Evolutionary conservation across 2,329 filamentous ascomycete species (phyloP).

Genomic region (Beauveria asiatica): DNA sequence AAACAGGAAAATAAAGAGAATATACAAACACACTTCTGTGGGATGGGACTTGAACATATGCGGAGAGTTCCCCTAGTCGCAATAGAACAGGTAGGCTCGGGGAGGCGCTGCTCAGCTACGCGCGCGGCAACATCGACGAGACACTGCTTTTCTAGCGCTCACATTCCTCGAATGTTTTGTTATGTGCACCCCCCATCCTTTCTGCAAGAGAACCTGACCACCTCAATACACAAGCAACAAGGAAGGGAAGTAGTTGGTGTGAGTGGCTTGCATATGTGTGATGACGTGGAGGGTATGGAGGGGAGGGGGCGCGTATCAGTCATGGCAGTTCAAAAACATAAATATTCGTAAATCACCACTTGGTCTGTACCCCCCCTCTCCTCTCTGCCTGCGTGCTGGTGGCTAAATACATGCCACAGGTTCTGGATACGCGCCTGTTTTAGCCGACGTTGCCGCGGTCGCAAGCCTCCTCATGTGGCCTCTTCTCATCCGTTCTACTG

Average conservation of each 20-base stretch:
- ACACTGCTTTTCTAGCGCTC: neutral
- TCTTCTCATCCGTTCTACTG: neutral
- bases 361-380: neutral
- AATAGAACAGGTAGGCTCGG: no score
- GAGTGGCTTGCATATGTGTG: neutral
- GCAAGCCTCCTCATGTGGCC: neutral
- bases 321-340: no score
- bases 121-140: neutral
- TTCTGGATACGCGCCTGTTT: neutral
- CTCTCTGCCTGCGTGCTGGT: neutral
- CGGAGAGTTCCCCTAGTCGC: no score
- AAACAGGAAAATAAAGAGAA: no score
- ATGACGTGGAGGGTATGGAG: neutral
- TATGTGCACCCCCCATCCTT: neutral
- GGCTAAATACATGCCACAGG: neutral
- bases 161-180: neutral
- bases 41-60: no score
- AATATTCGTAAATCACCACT: no score
- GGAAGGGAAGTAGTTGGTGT: no score
- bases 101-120: no score
- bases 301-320: neutral
- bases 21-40: no score
- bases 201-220: no score
- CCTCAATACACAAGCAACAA: no score
- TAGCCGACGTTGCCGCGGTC: slow-evolving; percentile 5